Conservation (phyloP, 2,329 filamentous ascomycete genomes). For the Alternaria dauci region DNA sequence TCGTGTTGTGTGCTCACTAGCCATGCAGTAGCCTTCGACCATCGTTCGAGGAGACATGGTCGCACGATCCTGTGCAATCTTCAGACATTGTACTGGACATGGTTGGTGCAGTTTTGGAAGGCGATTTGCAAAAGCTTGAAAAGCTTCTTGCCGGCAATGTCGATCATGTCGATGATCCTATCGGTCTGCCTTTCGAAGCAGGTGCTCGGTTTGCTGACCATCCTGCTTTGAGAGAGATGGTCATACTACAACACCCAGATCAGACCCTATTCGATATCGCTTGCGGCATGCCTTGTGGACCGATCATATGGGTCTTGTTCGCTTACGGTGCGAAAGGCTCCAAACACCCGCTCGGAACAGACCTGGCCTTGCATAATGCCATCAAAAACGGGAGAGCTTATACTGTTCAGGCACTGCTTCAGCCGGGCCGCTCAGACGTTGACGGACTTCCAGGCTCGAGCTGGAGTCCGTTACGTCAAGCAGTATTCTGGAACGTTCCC, state of each 20-base stretch:
- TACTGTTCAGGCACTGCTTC: conserved; percentile 40
- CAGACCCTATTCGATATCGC: conserved; percentile 48
- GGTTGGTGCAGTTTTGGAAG: conserved; percentile 37
- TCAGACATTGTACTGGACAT: conserved; percentile 37
- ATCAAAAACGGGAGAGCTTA: conserved; percentile 45
- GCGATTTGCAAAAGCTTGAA: conserved; percentile 37
- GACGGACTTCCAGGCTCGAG: conserved; percentile 35
- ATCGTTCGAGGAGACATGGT: conserved; percentile 24
- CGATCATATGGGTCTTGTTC: conserved; percentile 38
- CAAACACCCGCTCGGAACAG: conserved; percentile 42
- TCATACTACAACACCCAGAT: conserved; percentile 41
- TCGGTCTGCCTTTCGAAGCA: conserved; percentile 41
- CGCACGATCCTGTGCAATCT: conserved; percentile 16
- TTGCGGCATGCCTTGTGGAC: conserved; percentile 39
- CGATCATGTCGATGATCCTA: conserved; percentile 38
- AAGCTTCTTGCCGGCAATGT: conserved; percentile 33
- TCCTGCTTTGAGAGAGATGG: conserved; percentile 33
- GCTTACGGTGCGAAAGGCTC: conserved; percentile 42
- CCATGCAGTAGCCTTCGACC: conserved; percentile 16
- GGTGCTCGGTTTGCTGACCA: conserved; percentile 38
- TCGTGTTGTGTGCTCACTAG: conserved; percentile 3
- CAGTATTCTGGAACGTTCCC: conserved; percentile 43
- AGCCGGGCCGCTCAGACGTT: conserved; percentile 33
- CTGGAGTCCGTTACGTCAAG: conserved; percentile 45
- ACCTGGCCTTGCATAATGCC: conserved; percentile 47